Conservation (phyloP, 306 rosid species). For the Glycine tomentella region DNA sequence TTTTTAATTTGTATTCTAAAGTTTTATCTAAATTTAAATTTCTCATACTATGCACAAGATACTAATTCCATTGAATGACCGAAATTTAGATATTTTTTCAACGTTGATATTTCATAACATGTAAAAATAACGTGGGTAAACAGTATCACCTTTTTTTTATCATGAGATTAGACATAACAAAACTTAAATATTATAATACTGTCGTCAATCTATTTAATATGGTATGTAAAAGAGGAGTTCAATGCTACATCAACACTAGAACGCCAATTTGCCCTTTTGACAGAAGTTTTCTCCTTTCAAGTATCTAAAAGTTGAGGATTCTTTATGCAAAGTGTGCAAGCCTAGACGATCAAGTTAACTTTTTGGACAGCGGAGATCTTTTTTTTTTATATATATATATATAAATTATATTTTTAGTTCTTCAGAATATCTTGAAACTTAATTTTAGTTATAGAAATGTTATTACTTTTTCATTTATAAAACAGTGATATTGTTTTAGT, state of each 20-base stretch:
- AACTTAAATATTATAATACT: not conserved
- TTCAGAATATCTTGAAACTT: not conserved
- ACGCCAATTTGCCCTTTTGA: not conserved
- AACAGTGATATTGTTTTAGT: no score
- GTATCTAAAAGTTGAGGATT: conserved; percentile 37
- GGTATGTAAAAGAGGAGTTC: not conserved
- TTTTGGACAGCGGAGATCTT: not conserved
- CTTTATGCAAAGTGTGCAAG: not conserved
- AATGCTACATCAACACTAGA: not conserved
- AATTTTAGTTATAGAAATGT: not conserved
- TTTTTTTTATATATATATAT: no score
- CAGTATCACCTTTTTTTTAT: not conserved
- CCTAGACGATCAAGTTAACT: not conserved
- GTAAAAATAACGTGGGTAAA: not conserved
- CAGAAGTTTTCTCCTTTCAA: conserved; percentile 14
- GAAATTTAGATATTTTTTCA: not conserved
- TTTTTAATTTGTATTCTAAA: not conserved
- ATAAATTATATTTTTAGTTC: not conserved
- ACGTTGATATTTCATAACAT: not conserved
- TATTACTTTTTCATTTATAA: no score
- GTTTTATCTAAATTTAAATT: not conserved
- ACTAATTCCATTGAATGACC: not conserved
- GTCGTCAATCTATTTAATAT: not conserved
- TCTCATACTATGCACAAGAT: not conserved
- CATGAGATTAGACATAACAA: not conserved